Evolutionary conservation across 805 yeast genomes (phyloP), one percentile per base, ranked within the genome.

Genomic region (Kuraishia hungarica): DNA sequence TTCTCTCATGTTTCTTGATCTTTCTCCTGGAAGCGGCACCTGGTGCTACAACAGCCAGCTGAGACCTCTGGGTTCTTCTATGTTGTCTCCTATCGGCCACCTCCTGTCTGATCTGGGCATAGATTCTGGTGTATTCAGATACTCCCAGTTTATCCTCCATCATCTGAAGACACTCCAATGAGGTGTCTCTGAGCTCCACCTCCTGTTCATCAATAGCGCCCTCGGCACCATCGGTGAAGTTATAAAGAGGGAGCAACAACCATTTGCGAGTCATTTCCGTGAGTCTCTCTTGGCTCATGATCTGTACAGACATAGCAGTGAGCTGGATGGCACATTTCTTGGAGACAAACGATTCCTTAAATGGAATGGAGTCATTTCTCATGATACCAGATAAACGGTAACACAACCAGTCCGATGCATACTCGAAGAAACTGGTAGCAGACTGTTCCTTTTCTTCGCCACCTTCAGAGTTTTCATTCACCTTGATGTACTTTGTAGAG

Each of bases 11-110:
- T 67, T 87, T 89, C 70, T 77, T 85, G 63, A 89, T 64, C 71
- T 87, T 89, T 68, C 88, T 81, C 60, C 78, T 80, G 1, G 97
- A 94, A n/a, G 89, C 85, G 48, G 80, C 70, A 17, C 87, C 96
- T 0, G 98, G 98, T 2, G 86, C 87, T 21, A 77, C 79, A 11
- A 92, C 76, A 2, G 90, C 87, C 65, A 89, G 71, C 56, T 87
- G 84, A 0, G 96, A 87, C 56, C 91, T 77, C 64, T 84, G 86
- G 0, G 87, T 79, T 65, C 78, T 83, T 69, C 97, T 82, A 52
- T 89, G 96, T 56, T 79, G 78, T 63, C 97, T 80, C 67, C 89
- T 81, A 39, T 73, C 72, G 28, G 69, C 71, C 23, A 92, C 85
- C 19, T 63, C 62, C 59, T 78, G 81, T 65, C 83, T 82, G n/a